Conservation (phyloP, 1,284 basidiomycete species). For the Microbotryum violaceum region DNA sequence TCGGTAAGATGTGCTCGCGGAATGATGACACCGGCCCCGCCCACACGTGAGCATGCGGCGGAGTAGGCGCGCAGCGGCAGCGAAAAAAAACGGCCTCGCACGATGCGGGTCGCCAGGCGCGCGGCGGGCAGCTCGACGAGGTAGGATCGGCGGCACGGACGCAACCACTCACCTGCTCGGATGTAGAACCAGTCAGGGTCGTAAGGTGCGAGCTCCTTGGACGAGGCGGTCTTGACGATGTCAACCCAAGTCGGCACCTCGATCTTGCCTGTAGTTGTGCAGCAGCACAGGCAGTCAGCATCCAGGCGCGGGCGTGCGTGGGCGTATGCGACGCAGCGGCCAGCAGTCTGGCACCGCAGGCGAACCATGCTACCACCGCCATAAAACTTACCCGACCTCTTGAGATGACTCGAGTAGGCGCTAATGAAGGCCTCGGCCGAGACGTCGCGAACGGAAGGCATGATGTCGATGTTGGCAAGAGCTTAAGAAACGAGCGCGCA, state of each 20-base stretch:
- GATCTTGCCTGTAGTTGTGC: conserved; percentile 58
- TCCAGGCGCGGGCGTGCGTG: too few species aligned
- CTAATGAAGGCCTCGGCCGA: conserved; percentile 77
- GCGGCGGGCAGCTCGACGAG: not conserved
- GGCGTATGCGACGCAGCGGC: too few species aligned
- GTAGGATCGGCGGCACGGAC: not conserved
- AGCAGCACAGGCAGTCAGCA: too few species aligned
- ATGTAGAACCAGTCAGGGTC: conserved; percentile 99
- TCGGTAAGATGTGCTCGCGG: conserved; percentile 6
- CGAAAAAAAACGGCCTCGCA: not conserved
- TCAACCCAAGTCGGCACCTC: conserved; percentile 99
- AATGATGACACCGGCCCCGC: conserved; percentile 6
- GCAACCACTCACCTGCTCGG: conserved; percentile 67
- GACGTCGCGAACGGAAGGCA: conserved; percentile 39
- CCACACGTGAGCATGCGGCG: conserved; percentile 12
- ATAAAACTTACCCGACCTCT: too few species aligned
- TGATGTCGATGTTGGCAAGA: too few species aligned
- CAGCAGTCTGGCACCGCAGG: too few species aligned
- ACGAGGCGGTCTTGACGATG: conserved; percentile 95
- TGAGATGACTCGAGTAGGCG: conserved; percentile 74
- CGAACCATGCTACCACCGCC: too few species aligned
- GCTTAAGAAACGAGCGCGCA: too few species aligned
- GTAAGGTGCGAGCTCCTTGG: conserved; percentile 98
- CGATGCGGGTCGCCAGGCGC: not conserved
- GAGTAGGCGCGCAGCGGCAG: not conserved